phyloP scores from a whole-genome alignment of 1,139 yeast genomes.

The Yamadazyma dushanensis region DNA sequence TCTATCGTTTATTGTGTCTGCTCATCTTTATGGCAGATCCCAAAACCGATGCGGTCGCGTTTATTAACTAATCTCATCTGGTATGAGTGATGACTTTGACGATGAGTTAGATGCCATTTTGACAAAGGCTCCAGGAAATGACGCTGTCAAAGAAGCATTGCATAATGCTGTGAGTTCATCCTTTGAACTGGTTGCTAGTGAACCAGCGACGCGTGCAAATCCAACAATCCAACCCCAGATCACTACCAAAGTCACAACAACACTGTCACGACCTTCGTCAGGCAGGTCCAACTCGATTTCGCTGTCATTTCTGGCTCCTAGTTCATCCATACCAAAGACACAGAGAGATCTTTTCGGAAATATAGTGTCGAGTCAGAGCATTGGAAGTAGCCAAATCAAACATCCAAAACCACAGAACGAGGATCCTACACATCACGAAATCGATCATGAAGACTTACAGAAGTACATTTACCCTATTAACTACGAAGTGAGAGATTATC shows the following conservation, averaged over 20 bases:
- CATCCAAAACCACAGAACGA: background rate
- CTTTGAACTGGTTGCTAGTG: background rate
- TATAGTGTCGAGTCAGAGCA: constrained; percentile 3
- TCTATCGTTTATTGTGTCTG: too few species aligned
- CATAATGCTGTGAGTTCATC: background rate
- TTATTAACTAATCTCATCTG: too few species aligned
- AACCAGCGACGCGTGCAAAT: background rate
- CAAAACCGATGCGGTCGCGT: too few species aligned
- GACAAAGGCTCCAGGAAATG: constrained; percentile 3
- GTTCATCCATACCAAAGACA: constrained; percentile 4
- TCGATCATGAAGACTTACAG: constrained; percentile 39
- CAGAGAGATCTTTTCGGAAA: constrained; percentile 15
- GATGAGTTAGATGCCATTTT: constrained; percentile 15
- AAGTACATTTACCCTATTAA: constrained; percentile 84
- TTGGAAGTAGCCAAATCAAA: background rate
- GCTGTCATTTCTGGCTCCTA: too few species aligned
- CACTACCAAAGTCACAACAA: too few species aligned
- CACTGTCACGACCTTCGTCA: too few species aligned
- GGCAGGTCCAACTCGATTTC: background rate
- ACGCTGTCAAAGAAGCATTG: background rate
- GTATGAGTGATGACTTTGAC: constrained; percentile 15
- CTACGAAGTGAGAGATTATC: constrained; percentile 82
- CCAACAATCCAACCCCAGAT: too few species aligned
- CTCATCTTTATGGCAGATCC: too few species aligned
- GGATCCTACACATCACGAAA: constrained; percentile 53